Evolutionary conservation across 1,139 yeast species (phyloP).

Genomic region (Petasospora rhodanensis): DNA sequence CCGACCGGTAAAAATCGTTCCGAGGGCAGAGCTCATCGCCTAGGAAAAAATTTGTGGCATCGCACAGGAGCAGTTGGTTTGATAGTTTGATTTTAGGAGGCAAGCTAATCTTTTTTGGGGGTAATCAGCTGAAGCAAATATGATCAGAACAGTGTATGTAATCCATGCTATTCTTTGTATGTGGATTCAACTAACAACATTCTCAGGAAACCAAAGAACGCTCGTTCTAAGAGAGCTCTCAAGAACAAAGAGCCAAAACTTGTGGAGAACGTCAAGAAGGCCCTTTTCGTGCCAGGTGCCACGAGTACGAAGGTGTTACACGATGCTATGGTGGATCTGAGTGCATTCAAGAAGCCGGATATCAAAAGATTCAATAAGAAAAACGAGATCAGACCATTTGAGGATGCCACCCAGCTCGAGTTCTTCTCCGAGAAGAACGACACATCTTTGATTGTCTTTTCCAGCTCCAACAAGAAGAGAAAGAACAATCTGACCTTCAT

Average conservation of each 20-base stretch:
- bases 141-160: constrained; percentile 73
- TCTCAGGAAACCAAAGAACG: constrained; percentile 90
- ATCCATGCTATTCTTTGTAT: too few relatives aligned
- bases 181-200: too few relatives aligned
- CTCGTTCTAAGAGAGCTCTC: constrained; percentile 92
- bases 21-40: constrained; percentile 15
- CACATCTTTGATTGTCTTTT: constrained; percentile 76
- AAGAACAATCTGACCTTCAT: constrained; percentile 86
- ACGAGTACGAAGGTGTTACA: constrained; percentile 76
- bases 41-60: constrained; percentile 10
- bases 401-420: constrained; percentile 81
- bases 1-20: too few relatives aligned
- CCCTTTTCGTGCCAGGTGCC: constrained; percentile 87
- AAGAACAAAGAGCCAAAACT: constrained; percentile 86
- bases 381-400: constrained; percentile 90
- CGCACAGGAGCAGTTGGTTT: too few relatives aligned
- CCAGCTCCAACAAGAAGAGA: constrained; percentile 84
- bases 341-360: constrained; percentile 89
- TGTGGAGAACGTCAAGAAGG: constrained; percentile 85
- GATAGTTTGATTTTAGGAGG: too few relatives aligned
- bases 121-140: too few relatives aligned
- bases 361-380: constrained; percentile 82
- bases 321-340: constrained; percentile 84
- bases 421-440: constrained; percentile 95
- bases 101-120: too few relatives aligned